Percentiles rank a stretch among this genome's conserved stretches.
Evolutionary conservation across 2,329 filamentous ascomycete genomes (phyloP).

Genomic region (Graphiopsis chlorocephala): DNA sequence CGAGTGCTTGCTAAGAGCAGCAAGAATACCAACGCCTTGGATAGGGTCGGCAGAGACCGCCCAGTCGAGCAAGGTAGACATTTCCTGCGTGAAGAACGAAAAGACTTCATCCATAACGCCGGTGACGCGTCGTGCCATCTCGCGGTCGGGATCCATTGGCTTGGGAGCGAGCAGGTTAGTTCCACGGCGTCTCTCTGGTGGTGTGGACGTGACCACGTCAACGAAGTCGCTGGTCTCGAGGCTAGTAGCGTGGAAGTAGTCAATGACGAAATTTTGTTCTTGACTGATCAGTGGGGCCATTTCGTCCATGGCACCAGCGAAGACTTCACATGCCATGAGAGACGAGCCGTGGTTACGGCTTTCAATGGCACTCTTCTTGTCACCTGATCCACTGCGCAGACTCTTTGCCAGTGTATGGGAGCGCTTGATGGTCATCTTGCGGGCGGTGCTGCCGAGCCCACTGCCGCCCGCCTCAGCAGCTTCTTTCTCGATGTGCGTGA

Average conservation of each 20-base stretch:
- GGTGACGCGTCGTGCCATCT: constrained; percentile 79
- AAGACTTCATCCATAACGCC: constrained; percentile 88
- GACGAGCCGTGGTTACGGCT: constrained; percentile 26
- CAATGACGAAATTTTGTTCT: constrained; percentile 96
- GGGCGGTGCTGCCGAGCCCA: constrained; percentile 67
- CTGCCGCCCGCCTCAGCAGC: constrained; percentile 53
- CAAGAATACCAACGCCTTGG: constrained; percentile 87
- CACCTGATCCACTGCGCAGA: constrained; percentile 63
- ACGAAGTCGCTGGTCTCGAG: constrained; percentile 78
- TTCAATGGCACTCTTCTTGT: constrained; percentile 57
- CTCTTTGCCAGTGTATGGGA: constrained; percentile 81
- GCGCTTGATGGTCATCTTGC: constrained; percentile 90
- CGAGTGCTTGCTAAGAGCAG: constrained; percentile 74
- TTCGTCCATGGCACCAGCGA: constrained; percentile 76
- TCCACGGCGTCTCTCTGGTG: constrained; percentile 66
- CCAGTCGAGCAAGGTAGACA: constrained; percentile 82
- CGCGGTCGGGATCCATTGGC: constrained; percentile 83
- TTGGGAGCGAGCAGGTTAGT: constrained; percentile 71
- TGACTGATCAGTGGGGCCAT: constrained; percentile 79
- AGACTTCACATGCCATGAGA: constrained; percentile 71
- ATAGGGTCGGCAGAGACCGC: constrained; percentile 75
- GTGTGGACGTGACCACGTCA: constrained; percentile 66
- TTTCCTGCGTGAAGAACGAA: constrained; percentile 72
- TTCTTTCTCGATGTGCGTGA: constrained; percentile 86
- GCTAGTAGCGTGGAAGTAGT: constrained; percentile 93